Evolutionary conservation across 2,329 filamentous ascomycete species (phyloP).

Genomic region (Diplodia scrobiculata): DNA sequence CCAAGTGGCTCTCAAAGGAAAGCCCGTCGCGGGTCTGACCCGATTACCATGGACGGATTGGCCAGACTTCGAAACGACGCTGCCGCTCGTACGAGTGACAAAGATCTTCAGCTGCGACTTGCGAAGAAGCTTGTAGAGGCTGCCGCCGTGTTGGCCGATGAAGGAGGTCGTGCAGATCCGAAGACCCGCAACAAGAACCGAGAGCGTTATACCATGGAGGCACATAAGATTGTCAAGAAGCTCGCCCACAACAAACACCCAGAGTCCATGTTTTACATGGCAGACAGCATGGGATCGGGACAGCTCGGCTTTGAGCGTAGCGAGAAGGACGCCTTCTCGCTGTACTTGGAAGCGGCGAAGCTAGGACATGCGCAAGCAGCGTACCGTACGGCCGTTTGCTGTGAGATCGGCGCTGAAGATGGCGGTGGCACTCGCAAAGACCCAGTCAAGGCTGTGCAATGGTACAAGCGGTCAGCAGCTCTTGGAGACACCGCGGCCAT

Average conservation of each 20-base stretch:
- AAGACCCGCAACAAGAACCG: constrained; percentile 64
- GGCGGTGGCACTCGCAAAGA: constrained; percentile 91
- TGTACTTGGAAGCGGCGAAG: constrained; percentile 95
- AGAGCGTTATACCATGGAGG: constrained; percentile 82
- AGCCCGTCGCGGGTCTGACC: constrained; percentile 44
- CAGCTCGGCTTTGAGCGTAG: constrained; percentile 77
- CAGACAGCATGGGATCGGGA: constrained; percentile 84
- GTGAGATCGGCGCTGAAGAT: constrained; percentile 92
- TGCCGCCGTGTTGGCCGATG: constrained; percentile 74
- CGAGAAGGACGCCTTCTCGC: constrained; percentile 85
- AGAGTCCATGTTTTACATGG: constrained; percentile 91
- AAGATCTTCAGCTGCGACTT: constrained; percentile 68
- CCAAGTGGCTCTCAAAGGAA: constrained; percentile 8
- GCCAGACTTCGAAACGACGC: constrained; percentile 70
- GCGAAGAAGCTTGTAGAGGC: constrained; percentile 87
- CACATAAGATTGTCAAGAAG: constrained; percentile 90
- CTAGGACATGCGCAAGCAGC: constrained; percentile 81
- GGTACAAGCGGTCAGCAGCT: constrained; percentile 92
- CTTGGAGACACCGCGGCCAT: constrained; percentile 90
- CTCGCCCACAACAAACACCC: constrained; percentile 70
- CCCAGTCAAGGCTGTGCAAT: constrained; percentile 91
- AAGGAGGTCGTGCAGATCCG: constrained; percentile 70
- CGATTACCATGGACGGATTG: constrained; percentile 77
- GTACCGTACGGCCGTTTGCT: constrained; percentile 94
- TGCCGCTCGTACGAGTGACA: constrained; percentile 71